Evolutionary conservation across 805 yeast genomes (phyloP), one percentile per base, ranked within the genome.

Genomic region (Priceomyces melissophilus): DNA sequence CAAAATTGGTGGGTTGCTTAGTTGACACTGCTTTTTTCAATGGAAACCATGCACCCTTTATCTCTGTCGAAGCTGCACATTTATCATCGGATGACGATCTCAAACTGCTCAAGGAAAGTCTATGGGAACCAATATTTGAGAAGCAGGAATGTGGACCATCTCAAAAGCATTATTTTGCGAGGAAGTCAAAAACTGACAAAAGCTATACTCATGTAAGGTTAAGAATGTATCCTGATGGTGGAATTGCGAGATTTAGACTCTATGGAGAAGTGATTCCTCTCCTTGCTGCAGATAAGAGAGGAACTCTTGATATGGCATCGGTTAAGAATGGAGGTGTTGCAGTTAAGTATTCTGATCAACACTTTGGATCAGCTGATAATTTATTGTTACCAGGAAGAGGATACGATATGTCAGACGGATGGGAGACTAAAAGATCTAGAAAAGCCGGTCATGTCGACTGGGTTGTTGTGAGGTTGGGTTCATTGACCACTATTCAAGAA

Each of bases 191-290:
- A 39, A 87, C 96, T n/a, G 61, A 62, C 3, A 62, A 71, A 31
- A 74, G 75, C 30, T 91, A 77, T 67, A 86, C 93, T 25, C 93
- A 88, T 58, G 84, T 83, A 30, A 78, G 90, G 53, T 74, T 91
- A 58, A 82, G 81, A 67, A 89, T 88, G 96, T 91, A 84, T 65
- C 98, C 99, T 17, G 98, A 91, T 61, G 99, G 99, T 39, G 99
- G 99, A 20, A 90, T 91, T 64, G 96, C 97, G 8, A 77, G 99
- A 49, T 90, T 91, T 72, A 78, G 96, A 59, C 72, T 88, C 37
- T 91, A 84, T 59, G 99, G 98, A 14, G 69, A 75, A 30, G 96
- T 90, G 9, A 69, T 79, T 6, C 89, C 96, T n/a, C 74, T 82
- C 32, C 65, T 76, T 39, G 81, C 87, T 10, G 58, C 58, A 30